Percentiles rank a stretch among this genome's conserved stretches.
These are phyloP conservation scores for Saccharomyces hybrid DNA, from an alignment of 1,139 yeast species.

Conservation along the genomic window DNA sequence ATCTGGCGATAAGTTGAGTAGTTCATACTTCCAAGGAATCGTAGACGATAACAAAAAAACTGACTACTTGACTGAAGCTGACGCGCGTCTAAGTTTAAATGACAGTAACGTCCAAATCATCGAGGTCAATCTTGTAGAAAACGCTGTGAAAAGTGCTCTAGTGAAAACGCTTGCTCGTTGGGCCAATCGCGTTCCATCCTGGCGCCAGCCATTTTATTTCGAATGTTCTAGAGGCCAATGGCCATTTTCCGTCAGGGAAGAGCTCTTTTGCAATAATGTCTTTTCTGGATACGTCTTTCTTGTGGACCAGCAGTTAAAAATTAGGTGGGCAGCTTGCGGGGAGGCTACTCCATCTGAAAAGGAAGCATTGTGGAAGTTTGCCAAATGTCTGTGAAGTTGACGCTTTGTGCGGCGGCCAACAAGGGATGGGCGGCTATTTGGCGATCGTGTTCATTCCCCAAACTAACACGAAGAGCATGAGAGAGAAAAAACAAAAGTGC, in stretches of 20 bases:
- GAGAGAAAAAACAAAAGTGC: not conserved
- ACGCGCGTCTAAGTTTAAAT: not conserved
- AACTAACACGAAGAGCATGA: not conserved
- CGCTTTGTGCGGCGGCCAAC: not conserved
- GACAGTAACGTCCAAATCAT: slow-evolving; percentile 47
- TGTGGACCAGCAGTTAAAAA: slow-evolving; percentile 62
- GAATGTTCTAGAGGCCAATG: slow-evolving; percentile 57
- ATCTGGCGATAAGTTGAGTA: slow-evolving; percentile 64
- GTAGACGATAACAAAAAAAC: slow-evolving; percentile 22
- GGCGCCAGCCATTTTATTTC: slow-evolving; percentile 45
- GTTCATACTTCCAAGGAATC: slow-evolving; percentile 47
- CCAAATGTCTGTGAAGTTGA: slow-evolving; percentile 5
- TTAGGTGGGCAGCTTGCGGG: slow-evolving; percentile 93
- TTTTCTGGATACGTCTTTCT: slow-evolving; percentile 81
- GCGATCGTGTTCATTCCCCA: not conserved
- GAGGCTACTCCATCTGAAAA: slow-evolving; percentile 37
- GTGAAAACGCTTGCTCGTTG: slow-evolving; percentile 25
- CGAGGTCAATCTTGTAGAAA: slow-evolving; percentile 69
- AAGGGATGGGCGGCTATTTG: slow-evolving; percentile 13
- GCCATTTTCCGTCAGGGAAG: slow-evolving; percentile 50
- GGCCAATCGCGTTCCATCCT: slow-evolving; percentile 14
- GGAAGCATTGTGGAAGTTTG: slow-evolving; percentile 9
- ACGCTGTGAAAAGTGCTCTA: slow-evolving; percentile 54
- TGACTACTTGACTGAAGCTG: slow-evolving; percentile 15
- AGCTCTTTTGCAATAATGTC: slow-evolving; percentile 61